Evolutionary conservation across 2,329 filamentous ascomycete species (phyloP), one percentile per base, ranked within the genome.

Genomic region (Phyllosticta citribraziliensis): DNA sequence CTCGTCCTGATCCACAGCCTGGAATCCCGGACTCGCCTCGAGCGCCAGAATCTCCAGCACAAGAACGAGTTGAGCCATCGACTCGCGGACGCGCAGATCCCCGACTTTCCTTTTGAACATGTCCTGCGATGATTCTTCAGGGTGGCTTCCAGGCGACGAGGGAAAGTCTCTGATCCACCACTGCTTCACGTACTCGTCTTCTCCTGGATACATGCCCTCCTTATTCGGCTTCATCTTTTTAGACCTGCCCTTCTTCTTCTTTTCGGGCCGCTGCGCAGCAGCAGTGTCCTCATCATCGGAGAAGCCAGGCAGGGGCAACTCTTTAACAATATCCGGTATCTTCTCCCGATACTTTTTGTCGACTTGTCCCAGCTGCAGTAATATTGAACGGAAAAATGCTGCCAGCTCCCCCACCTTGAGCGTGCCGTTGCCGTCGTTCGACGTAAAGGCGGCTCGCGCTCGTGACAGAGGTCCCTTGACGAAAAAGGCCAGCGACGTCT

Each of bases 321-420:
- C 83, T 68, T 85, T 82, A 55, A 90, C 79, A 47, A 89, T 77
- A 6, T 80, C 79, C 0, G 87, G 85, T 24, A 93, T 72, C 2
- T 84, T 85, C 60, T 88, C 85, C n/a, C 84, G 82, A 67, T 89
- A 92, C 69, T 93, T 94, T 69, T 88, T 91, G 70, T 93, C 89
- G 64, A 91, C 82, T 54, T 87, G 79, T 5, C 84, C 79, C 0
- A 84, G 85, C 1, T 83, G 84, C 63, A 89, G 75, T n/a, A 89
- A 75, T 61, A 90, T 80, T 56, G 80, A 80, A 66, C 86, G 84
- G n/a, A 93, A 70, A 66, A 90, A 91, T 0, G 80, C 77, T 9
- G 88, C 79, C 19, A 92, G 76, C 56, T 90, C 83, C 24, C 76
- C 75, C 72, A 87, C 84, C 51, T 85, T 79, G 20, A 86, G 74